Conservation (phyloP, 192 early-diverging fungal species). For the Rhizophagus prolifer region DNA sequence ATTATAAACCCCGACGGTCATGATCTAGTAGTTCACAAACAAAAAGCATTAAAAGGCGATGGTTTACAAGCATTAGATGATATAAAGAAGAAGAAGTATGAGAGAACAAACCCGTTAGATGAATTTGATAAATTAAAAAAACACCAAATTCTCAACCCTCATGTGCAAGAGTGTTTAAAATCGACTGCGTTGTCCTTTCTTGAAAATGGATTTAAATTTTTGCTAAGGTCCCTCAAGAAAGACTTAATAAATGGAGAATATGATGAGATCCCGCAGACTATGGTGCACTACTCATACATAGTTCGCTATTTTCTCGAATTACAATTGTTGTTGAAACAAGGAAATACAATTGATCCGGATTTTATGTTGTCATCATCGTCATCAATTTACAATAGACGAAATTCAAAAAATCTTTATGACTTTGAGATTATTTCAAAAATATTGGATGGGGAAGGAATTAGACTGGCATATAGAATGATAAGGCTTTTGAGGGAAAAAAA, state of each 20-base stretch:
- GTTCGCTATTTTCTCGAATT: background rate
- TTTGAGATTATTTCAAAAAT: background rate
- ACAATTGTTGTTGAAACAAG: background rate
- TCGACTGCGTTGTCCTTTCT: background rate
- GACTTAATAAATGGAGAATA: background rate
- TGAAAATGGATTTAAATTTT: background rate
- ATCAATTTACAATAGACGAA: background rate
- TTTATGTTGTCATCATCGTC: background rate
- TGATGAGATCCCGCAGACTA: background rate
- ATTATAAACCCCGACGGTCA: background rate
- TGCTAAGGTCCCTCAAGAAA: background rate
- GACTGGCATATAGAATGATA: background rate
- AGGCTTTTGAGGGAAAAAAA: background rate
- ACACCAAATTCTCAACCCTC: background rate
- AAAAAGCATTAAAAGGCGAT: background rate
- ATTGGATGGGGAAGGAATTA: background rate
- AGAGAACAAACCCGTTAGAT: background rate
- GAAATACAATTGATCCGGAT: background rate
- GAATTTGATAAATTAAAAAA: background rate
- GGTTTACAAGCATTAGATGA: background rate
- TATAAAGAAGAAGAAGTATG: background rate
- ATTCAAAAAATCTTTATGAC: background rate
- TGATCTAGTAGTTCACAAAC: background rate
- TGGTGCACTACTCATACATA: background rate
- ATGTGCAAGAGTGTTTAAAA: background rate